Percentiles rank a stretch among this genome's conserved stretches.
phyloP scores from a whole-genome alignment of 768 basidiomycete genomes.

The Mycena filopes region DNA sequence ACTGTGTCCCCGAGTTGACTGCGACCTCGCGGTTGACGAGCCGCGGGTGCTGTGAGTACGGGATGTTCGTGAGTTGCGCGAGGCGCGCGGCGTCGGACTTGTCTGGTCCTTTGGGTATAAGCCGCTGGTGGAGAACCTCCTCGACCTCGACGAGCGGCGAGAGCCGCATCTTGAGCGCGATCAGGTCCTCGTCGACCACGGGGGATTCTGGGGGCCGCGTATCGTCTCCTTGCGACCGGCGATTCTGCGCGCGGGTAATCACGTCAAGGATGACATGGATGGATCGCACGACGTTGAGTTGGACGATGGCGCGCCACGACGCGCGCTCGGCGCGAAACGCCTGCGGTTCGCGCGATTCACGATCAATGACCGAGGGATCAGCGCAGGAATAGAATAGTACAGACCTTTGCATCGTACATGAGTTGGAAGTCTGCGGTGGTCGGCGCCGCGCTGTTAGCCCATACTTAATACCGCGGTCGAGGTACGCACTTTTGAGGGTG shows the following conservation, averaged over 20 bases:
- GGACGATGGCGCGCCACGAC: slow-evolving; percentile 75
- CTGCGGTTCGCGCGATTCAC: slow-evolving; percentile 38
- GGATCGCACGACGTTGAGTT: slow-evolving; percentile 77
- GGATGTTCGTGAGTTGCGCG: slow-evolving; percentile 33
- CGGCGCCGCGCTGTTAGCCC: slow-evolving; percentile 41
- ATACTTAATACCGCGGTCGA: neutral
- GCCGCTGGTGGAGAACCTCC: slow-evolving; percentile 63
- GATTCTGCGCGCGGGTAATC: slow-evolving; percentile 49
- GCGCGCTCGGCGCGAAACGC: slow-evolving; percentile 68
- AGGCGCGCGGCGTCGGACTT: slow-evolving; percentile 44
- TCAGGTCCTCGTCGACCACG: slow-evolving; percentile 42
- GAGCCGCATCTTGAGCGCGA: slow-evolving; percentile 68
- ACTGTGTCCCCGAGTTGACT: slow-evolving; percentile 60
- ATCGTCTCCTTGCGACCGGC: slow-evolving; percentile 23
- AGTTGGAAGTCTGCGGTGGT: slow-evolving; percentile 71
- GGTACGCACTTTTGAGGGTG: slow-evolving; percentile 75
- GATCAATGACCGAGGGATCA: neutral
- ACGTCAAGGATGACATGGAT: slow-evolving; percentile 71
- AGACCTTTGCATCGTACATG: slow-evolving; percentile 68
- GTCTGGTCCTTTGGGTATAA: slow-evolving; percentile 58
- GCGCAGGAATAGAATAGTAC: neutral
- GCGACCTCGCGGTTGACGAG: slow-evolving; percentile 57
- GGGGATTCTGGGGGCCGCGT: slow-evolving; percentile 31
- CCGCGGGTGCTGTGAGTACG: slow-evolving; percentile 40
- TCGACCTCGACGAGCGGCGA: slow-evolving; percentile 73